phyloP scores from a whole-genome alignment of 495 filamentous ascomycete genomes.

The Filosporella fistucella region DNA sequence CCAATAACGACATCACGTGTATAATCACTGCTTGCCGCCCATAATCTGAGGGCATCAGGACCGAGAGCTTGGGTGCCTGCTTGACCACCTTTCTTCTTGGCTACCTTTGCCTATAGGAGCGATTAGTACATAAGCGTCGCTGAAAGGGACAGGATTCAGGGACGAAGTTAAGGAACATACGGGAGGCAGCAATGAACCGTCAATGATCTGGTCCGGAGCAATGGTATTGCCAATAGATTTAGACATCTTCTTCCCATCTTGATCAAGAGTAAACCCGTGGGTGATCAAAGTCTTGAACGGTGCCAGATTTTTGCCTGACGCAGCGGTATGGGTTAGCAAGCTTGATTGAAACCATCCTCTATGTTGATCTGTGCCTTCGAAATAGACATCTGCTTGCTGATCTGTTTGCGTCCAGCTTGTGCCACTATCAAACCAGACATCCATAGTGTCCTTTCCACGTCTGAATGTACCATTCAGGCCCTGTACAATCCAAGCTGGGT shows the following conservation, averaged over 20 bases:
- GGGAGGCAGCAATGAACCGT: conserved; percentile 64
- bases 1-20: conserved; percentile 81
- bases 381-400: conserved; percentile 75
- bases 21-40: conserved; percentile 89
- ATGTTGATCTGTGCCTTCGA: conserved; percentile 94
- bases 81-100: conserved; percentile 32
- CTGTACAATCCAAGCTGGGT: conserved; percentile 67
- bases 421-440: conserved; percentile 99
- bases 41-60: conserved; percentile 82
- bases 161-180: not conserved
- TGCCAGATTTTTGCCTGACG: conserved; percentile 31
- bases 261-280: conserved; percentile 90
- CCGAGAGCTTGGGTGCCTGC: conserved; percentile 20
- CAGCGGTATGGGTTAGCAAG: conserved; percentile 76
- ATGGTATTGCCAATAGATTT: conserved; percentile 94
- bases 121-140: too few species aligned
- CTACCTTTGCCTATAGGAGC: conserved; percentile 50
- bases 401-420: conserved; percentile 78
- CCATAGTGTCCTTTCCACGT: conserved; percentile 95
- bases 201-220: conserved; percentile 75
- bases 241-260: conserved; percentile 92
- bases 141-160: conserved; percentile 36
- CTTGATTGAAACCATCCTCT: conserved; percentile 99
- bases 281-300: conserved; percentile 88
- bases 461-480: conserved; percentile 49